These are phyloP conservation scores for Magnaporthiopsis incrustans DNA, from an alignment of 2,329 filamentous ascomycete species.

Conservation along the genomic window DNA sequence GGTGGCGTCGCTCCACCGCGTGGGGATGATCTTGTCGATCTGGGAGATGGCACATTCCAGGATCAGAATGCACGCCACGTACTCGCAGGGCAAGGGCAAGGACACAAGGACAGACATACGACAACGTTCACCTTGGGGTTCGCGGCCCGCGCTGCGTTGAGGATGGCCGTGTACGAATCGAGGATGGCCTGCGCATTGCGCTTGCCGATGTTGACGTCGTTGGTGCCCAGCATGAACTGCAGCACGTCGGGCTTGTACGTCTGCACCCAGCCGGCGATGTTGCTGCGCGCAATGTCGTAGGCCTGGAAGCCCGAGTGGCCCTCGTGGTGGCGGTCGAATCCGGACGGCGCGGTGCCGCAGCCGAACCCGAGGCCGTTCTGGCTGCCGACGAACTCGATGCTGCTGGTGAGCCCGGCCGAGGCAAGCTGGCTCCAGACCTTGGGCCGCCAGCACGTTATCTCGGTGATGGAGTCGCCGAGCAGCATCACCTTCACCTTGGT, in stretches of 20 bases:
- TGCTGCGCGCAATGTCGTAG: conserved; percentile 32
- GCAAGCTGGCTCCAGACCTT: conserved; percentile 31
- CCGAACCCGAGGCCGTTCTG: conserved; percentile 27
- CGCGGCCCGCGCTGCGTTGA: conserved; percentile 25
- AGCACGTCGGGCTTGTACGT: conserved; percentile 31
- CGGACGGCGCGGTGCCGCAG: conserved; percentile 20
- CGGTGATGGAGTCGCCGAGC: conserved; percentile 36
- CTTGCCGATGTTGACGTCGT: conserved; percentile 29
- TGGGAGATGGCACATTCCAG: conserved; percentile 10
- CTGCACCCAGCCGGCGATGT: conserved; percentile 30
- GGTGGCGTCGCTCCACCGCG: conserved; percentile 20
- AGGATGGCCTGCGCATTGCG: conserved; percentile 24
- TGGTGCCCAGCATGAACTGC: conserved; percentile 37
- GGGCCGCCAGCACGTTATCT: conserved; percentile 37
- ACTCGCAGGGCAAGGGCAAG: background rate
- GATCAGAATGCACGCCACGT: background rate
- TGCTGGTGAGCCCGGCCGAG: conserved; percentile 22
- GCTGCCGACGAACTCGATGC: conserved; percentile 33
- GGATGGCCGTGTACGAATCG: conserved; percentile 30
- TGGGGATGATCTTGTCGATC: conserved; percentile 32
- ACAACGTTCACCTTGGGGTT: conserved; percentile 32
- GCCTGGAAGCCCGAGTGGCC: conserved; percentile 36
- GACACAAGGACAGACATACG: conserved; percentile 18
- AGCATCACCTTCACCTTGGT: conserved; percentile 18
- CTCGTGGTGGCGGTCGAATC: conserved; percentile 33